These are phyloP conservation scores for Phyllosticta paracitricarpa DNA, from an alignment of 2,329 filamentous ascomycete genomes.

Conservation along the genomic window DNA sequence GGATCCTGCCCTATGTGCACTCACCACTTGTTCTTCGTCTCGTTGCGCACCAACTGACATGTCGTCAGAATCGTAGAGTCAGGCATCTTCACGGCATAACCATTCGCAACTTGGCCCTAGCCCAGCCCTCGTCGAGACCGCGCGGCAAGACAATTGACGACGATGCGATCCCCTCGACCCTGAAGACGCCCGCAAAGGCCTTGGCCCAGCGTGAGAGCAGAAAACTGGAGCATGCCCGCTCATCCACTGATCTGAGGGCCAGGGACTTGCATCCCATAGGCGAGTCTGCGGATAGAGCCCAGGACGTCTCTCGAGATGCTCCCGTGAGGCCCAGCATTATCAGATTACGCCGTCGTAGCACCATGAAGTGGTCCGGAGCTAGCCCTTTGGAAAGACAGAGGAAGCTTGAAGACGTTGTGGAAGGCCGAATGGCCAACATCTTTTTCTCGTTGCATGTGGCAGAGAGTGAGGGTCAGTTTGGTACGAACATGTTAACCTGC, in stretches of 20 bases:
- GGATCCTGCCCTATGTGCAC: conserved; percentile 28
- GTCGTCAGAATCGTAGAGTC: conserved; percentile 65
- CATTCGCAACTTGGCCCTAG: conserved; percentile 73
- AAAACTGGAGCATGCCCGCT: conserved; percentile 47
- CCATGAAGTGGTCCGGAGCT: conserved; percentile 52
- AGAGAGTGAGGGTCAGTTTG: conserved; percentile 34
- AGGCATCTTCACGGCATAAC: conserved; percentile 82
- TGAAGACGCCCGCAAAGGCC: conserved; percentile 59
- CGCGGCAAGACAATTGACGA: conserved; percentile 62
- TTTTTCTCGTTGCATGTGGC: conserved; percentile 78
- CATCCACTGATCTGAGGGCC: conserved; percentile 43
- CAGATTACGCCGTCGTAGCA: conserved; percentile 45
- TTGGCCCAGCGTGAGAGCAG: conserved; percentile 41
- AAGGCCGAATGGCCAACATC: conserved; percentile 66
- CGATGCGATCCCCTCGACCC: conserved; percentile 57
- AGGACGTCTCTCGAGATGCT: conserved; percentile 12
- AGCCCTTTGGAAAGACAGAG: conserved; percentile 56
- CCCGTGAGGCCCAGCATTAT: conserved; percentile 23
- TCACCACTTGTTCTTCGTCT: neutral
- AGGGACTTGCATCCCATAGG: conserved; percentile 19
- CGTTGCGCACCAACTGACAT: neutral
- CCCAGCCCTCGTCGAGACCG: conserved; percentile 38
- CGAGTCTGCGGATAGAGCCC: conserved; percentile 15
- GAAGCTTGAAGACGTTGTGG: conserved; percentile 63
- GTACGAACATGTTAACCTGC: conserved; percentile 4